Percentiles rank a stretch among this genome's conserved stretches.
These are phyloP conservation scores for Lodderomyces jiufengensis DNA, from an alignment of 1,139 yeast species.

Conservation along the genomic window DNA sequence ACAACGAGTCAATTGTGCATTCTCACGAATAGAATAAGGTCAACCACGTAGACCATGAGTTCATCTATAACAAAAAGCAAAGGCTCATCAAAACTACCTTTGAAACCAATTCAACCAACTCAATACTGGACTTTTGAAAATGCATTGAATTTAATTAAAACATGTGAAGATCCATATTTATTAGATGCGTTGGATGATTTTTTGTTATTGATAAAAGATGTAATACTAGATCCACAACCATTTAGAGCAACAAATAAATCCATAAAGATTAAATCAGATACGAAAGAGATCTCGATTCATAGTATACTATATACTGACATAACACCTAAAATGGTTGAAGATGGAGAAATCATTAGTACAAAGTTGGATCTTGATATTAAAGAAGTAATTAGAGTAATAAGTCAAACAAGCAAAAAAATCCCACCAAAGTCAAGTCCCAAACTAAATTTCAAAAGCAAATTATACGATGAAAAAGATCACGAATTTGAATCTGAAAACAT, in stretches of 20 bases:
- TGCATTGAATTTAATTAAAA: conserved; percentile 32
- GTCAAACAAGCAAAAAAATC: conserved; percentile 34
- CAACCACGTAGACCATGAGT: conserved; percentile 3
- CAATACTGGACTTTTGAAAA: conserved; percentile 44
- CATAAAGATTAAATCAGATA: conserved; percentile 3
- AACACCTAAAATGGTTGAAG: conserved; percentile 26
- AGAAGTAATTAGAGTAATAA: conserved; percentile 47
- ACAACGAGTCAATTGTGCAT: no score
- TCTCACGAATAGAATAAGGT: no score
- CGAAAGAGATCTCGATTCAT: conserved; percentile 35
- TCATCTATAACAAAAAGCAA: conserved; percentile 2
- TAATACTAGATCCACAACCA: conserved; percentile 35
- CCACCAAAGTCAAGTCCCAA: conserved; percentile 21
- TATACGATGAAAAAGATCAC: conserved; percentile 35
- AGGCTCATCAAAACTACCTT: conserved; percentile 12
- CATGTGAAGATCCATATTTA: conserved; percentile 31
- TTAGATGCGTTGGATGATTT: conserved; percentile 45
- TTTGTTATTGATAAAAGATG: conserved; percentile 30
- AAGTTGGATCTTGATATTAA: conserved; percentile 29
- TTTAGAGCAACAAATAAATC: conserved; percentile 16
- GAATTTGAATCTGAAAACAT: conserved; percentile 28
- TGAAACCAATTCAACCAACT: conserved; percentile 37
- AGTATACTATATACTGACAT: conserved; percentile 37
- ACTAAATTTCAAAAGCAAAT: conserved; percentile 28
- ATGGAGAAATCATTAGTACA: conserved; percentile 39